Conservation (phyloP, 139 green algal genomes). For the Spirogloea muscicola region DNA sequence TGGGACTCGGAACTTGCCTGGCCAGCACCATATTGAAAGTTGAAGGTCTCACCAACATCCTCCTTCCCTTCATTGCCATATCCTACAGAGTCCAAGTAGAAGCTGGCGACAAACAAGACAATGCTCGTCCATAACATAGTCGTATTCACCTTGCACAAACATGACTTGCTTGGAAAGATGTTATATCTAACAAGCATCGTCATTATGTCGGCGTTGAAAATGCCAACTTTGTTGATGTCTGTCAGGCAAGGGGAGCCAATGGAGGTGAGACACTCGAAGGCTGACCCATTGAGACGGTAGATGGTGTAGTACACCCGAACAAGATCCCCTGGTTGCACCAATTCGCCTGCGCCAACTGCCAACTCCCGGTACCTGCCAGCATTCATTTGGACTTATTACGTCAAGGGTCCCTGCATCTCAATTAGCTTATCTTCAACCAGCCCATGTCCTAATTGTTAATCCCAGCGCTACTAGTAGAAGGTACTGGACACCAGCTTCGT, state of each 20-base stretch:
- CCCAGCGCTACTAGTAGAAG: not conserved
- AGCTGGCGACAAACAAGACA: slow-evolving; percentile 2
- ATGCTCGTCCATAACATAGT: not conserved
- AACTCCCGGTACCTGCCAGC: slow-evolving; percentile 21
- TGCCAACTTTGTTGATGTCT: not conserved
- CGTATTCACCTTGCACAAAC: not conserved
- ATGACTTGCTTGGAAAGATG: too few relatives aligned
- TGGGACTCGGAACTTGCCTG: too few relatives aligned
- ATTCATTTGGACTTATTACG: too few relatives aligned
- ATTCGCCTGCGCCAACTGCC: slow-evolving; percentile 10
- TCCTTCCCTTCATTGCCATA: slow-evolving; percentile 42
- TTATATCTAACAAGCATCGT: not conserved
- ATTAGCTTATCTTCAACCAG: not conserved
- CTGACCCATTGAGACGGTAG: slow-evolving; percentile 25
- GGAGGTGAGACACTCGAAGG: not conserved
- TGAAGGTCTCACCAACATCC: slow-evolving; percentile 38
- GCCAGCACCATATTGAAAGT: too few relatives aligned
- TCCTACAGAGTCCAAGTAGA: slow-evolving; percentile 37
- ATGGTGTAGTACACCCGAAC: slow-evolving; percentile 27
- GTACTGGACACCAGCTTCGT: not conserved
- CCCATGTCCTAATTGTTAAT: not conserved
- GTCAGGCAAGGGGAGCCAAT: not conserved
- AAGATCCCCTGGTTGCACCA: slow-evolving; percentile 4
- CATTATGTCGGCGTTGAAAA: not conserved
- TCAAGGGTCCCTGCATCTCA: too few relatives aligned